These are phyloP conservation scores for Nemania serpens DNA, from an alignment of 2,329 filamentous ascomycete species.

Conservation along the genomic window DNA sequence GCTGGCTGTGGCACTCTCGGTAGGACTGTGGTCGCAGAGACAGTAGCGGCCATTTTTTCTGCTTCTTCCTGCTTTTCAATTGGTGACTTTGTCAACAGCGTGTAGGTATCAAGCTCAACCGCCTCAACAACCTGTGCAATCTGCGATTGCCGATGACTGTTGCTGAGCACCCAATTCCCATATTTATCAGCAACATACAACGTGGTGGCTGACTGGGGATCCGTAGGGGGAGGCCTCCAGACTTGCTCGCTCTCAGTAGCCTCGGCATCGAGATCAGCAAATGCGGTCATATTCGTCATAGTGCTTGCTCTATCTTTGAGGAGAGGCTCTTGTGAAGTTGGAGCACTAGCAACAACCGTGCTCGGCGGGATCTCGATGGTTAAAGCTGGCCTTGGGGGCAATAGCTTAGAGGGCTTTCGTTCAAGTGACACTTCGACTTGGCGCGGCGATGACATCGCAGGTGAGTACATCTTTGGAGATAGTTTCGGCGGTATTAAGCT, in stretches of 20 bases:
- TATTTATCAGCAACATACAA: constrained; percentile 57
- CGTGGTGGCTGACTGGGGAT: constrained; percentile 51
- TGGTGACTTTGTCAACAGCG: constrained; percentile 40
- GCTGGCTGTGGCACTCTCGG: constrained; percentile 39
- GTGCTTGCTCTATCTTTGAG: constrained; percentile 57
- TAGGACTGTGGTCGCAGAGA: constrained; percentile 33
- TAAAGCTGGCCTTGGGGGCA: constrained; percentile 53
- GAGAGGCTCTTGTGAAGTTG: constrained; percentile 47
- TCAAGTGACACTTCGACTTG: constrained; percentile 29
- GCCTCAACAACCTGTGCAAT: constrained; percentile 27
- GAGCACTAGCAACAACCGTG: constrained; percentile 36
- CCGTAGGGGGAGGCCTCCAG: constrained; percentile 55
- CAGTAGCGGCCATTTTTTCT: constrained; percentile 31
- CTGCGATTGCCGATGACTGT: constrained; percentile 40
- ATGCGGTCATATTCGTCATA: constrained; percentile 40
- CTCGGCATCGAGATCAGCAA: constrained; percentile 42
- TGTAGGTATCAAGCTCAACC: constrained; percentile 40
- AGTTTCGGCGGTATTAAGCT: constrained; percentile 26
- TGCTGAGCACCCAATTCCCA: constrained; percentile 59
- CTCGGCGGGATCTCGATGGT: constrained; percentile 45
- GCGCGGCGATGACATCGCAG: constrained; percentile 23
- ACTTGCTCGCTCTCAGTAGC: constrained; percentile 48
- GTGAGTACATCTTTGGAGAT: constrained; percentile 15
- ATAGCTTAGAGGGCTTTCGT: constrained; percentile 48
- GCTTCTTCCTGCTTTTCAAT: constrained; percentile 38